A percentile compares a stretch with the other conserved stretches of the same genome.
These are phyloP conservation scores for Strigomonas galati DNA, from an alignment of 208 protist species.

Conservation along the genomic window DNA sequence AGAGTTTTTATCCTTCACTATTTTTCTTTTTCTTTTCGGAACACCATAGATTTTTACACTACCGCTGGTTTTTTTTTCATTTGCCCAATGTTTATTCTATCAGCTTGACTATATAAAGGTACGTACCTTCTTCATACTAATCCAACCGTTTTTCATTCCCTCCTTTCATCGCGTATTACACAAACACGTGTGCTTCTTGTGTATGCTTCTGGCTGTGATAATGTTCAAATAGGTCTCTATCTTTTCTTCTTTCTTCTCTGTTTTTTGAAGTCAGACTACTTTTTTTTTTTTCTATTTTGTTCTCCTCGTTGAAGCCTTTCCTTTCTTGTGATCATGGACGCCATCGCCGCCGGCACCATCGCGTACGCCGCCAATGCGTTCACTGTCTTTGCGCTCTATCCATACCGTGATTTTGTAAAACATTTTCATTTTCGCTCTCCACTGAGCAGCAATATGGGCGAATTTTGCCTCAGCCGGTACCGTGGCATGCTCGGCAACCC, in stretches of 20 bases:
- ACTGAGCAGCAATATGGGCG: constrained; percentile 24
- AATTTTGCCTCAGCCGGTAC: constrained; percentile 64
- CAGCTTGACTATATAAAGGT: too few relatives aligned
- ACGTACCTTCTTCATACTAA: too few relatives aligned
- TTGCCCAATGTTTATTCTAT: too few relatives aligned
- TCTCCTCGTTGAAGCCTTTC: background rate
- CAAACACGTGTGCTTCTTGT: too few relatives aligned
- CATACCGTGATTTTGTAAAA: constrained; percentile 85
- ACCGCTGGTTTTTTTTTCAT: background rate
- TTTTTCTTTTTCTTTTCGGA: constrained; percentile 2
- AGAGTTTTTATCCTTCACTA: constrained; percentile 3
- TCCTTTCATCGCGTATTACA: too few relatives aligned
- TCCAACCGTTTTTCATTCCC: too few relatives aligned
- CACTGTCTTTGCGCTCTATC: constrained; percentile 73
- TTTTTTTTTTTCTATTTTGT: constrained; percentile 1
- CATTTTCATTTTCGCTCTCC: constrained; percentile 28
- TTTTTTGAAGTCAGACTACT: background rate
- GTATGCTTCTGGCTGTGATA: too few relatives aligned
- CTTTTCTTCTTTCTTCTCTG: constrained; percentile 8
- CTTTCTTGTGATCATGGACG: constrained; percentile 28
- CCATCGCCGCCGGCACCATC: constrained; percentile 32
- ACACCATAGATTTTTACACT: constrained; percentile 13
- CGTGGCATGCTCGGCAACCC: constrained; percentile 74
- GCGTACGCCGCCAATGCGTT: constrained; percentile 60
- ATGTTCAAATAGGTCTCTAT: background rate